phyloP scores from a whole-genome alignment of 768 basidiomycete genomes.

The Chalciporus sphaerocephalus region DNA sequence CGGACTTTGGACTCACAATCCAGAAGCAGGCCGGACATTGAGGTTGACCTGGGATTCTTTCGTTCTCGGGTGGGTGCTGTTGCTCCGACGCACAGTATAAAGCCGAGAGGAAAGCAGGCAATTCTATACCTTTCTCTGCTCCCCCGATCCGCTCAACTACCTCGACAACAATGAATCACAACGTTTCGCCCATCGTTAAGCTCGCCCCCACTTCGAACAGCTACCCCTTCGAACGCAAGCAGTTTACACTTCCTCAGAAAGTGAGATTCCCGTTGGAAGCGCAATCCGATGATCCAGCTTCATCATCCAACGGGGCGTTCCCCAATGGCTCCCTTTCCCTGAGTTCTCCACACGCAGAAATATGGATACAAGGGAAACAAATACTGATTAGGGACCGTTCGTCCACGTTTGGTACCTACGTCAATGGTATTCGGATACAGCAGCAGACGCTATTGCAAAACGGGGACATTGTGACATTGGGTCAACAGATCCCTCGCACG shows the following conservation, averaged over 20 bases:
- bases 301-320: conserved; percentile 41
- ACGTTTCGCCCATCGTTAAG: conserved; percentile 29
- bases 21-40: conserved; percentile 12
- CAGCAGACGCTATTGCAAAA: conserved; percentile 35
- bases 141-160: neutral
- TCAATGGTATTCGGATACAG: conserved; percentile 42
- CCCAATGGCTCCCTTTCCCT: conserved; percentile 37
- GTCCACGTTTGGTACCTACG: conserved; percentile 44
- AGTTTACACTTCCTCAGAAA: conserved; percentile 30
- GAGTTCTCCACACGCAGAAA: conserved; percentile 41
- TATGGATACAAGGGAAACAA: conserved; percentile 46
- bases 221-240: conserved; percentile 38
- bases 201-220: conserved; percentile 34
- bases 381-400: conserved; percentile 45
- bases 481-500: conserved; percentile 36
- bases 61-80: conserved; percentile 1
- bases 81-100: conserved; percentile 20
- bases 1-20: conserved; percentile 16
- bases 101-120: conserved; percentile 5
- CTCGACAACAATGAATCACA: conserved; percentile 20
- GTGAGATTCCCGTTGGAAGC: conserved; percentile 32
- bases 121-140: neutral
- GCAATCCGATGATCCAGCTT: conserved; percentile 26
- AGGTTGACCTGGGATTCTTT: conserved; percentile 12
- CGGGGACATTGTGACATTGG: conserved; percentile 43